These are phyloP conservation scores for Fusarium mexicanum DNA, from an alignment of 2,329 filamentous ascomycete genomes.

Conservation along the genomic window DNA sequence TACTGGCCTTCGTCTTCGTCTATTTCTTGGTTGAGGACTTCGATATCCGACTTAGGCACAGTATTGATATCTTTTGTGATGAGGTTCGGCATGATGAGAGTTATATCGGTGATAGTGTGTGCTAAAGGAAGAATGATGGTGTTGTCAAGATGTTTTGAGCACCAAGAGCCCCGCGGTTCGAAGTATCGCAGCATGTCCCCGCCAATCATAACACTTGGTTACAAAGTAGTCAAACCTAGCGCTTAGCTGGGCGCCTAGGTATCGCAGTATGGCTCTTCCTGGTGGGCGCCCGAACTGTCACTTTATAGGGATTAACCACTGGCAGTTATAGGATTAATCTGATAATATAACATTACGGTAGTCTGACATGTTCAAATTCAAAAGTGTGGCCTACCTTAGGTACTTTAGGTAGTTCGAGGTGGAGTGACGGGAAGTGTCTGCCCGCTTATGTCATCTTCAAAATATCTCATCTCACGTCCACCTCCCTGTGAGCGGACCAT, in stretches of 20 bases:
- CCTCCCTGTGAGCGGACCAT: background rate
- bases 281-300: too few species aligned
- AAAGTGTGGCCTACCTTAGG: background rate
- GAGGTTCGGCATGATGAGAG: rapidly evolving
- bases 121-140: background rate
- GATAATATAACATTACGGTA: background rate
- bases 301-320: too few species aligned
- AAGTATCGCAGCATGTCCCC: background rate
- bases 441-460: constrained; percentile 4
- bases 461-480: background rate
- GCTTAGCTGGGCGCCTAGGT: too few species aligned
- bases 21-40: background rate
- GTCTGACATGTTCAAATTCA: background rate
- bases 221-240: too few species aligned
- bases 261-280: too few species aligned
- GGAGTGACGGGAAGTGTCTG: background rate
- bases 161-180: background rate
- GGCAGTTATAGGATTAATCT: too few species aligned
- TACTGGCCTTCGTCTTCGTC: background rate
- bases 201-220: background rate
- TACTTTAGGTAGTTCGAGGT: background rate
- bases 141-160: background rate
- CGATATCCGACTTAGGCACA: background rate
- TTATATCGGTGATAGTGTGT: background rate
- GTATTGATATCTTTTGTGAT: rapidly evolving